A percentile compares a stretch with the other conserved stretches of the same genome.
phyloP scores from a whole-genome alignment of 2,329 filamentous ascomycete species.

The Sporothrix globosa region DNA sequence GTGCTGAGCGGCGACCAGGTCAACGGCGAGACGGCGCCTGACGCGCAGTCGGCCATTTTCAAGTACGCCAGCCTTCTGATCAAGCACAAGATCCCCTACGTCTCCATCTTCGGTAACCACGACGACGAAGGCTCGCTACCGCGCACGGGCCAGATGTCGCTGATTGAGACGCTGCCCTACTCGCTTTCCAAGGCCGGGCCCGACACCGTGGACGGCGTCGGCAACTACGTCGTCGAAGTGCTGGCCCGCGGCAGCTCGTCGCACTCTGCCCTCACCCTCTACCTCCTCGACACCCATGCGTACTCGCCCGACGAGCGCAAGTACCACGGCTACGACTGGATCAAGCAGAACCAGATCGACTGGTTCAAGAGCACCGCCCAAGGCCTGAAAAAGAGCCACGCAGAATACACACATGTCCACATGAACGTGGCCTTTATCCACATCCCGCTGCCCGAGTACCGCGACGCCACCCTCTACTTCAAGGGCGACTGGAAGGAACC shows the following conservation, averaged over 20 bases:
- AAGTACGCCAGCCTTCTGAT: conserved; percentile 87
- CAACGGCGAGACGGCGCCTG: conserved; percentile 88
- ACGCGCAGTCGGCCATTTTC: conserved; percentile 90
- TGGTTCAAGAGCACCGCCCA: conserved; percentile 87
- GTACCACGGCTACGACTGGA: conserved; percentile 94
- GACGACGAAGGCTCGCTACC: conserved; percentile 87
- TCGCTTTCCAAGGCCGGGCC: conserved; percentile 86
- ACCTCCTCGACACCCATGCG: conserved; percentile 88
- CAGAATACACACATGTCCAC: conserved; percentile 85
- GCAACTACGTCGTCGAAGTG: conserved; percentile 93
- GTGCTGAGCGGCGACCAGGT: conserved; percentile 93
- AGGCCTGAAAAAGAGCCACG: conserved; percentile 73
- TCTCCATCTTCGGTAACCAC: conserved; percentile 95
- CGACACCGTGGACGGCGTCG: conserved; percentile 81
- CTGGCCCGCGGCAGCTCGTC: conserved; percentile 76
- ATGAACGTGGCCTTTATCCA: conserved; percentile 98
- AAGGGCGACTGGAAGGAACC: conserved; percentile 79
- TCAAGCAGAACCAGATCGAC: conserved; percentile 89
- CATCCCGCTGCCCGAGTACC: conserved; percentile 91
- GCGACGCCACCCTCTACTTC: conserved; percentile 59
- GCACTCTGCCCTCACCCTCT: conserved; percentile 92
- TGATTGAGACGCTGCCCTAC: conserved; percentile 85
- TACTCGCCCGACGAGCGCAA: conserved; percentile 88
- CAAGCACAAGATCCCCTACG: conserved; percentile 84
- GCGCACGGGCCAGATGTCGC: conserved; percentile 76